These are phyloP conservation scores for Tylopilus balloui DNA, from an alignment of 768 basidiomycete species.

Conservation along the genomic window DNA sequence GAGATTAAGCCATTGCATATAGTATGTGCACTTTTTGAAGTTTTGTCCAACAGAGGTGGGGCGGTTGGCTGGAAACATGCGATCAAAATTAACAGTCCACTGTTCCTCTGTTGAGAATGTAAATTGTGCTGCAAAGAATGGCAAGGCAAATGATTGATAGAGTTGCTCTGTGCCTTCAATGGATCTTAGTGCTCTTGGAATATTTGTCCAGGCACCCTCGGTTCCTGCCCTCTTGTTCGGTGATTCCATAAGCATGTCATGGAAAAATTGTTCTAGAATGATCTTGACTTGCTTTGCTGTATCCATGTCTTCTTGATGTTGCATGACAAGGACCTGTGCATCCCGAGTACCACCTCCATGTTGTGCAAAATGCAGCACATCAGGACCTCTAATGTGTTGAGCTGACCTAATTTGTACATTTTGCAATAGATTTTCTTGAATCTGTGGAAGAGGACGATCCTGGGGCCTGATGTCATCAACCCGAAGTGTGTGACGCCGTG, in stretches of 20 bases:
- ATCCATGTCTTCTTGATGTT: no score
- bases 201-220: constrained; percentile 1
- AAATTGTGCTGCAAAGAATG: background rate
- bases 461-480: background rate
- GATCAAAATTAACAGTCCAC: no score
- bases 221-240: background rate
- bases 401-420: no score
- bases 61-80: no score
- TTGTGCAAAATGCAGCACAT: background rate
- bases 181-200: background rate
- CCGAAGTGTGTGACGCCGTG: background rate
- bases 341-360: constrained; percentile 1
- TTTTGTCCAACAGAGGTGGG: no score
- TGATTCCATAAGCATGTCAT: background rate
- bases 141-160: no score
- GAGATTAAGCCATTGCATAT: no score
- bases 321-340: background rate
- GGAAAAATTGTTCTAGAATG: constrained; percentile 1
- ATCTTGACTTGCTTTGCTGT: background rate
- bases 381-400: background rate
- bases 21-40: no score
- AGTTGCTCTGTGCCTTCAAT: no score
- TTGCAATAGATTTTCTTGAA: no score
- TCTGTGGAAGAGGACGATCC: background rate
- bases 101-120: background rate